phyloP scores from a whole-genome alignment of 768 basidiomycete genomes.

The Hygrophoropsis aurantiaca region DNA sequence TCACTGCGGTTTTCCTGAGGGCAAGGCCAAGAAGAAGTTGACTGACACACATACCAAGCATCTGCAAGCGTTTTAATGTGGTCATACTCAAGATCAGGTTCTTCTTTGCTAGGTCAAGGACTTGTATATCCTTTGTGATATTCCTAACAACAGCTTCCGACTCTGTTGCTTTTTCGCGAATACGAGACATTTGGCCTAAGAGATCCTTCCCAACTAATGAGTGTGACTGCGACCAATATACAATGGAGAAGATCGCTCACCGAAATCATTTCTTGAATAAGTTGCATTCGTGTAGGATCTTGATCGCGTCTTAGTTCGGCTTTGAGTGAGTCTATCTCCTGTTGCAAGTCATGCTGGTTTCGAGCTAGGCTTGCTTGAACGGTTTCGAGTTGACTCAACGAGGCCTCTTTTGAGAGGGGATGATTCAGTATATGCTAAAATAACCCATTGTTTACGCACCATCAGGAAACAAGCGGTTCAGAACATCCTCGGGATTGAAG shows the following conservation, averaged over 20 bases:
- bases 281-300: conserved; percentile 84
- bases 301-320: conserved; percentile 72
- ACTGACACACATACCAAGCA: conserved; percentile 69
- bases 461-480: conserved; percentile 72
- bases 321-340: conserved; percentile 69
- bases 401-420: conserved; percentile 64
- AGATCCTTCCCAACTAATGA: conserved; percentile 61
- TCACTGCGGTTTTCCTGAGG: conserved; percentile 49
- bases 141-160: conserved; percentile 94
- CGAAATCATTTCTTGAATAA: conserved; percentile 95
- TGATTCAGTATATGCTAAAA: conserved; percentile 3
- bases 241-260: conserved; percentile 42
- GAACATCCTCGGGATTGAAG: conserved; percentile 54
- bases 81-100: conserved; percentile 91
- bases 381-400: conserved; percentile 67
- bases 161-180: conserved; percentile 95
- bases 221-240: conserved; percentile 4
- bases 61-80: conserved; percentile 84
- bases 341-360: conserved; percentile 67
- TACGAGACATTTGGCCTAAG: conserved; percentile 92
- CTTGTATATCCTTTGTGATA: conserved; percentile 96
- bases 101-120: conserved; percentile 89
- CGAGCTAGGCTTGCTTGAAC: conserved; percentile 69
- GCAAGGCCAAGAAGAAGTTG: background rate
- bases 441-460: conserved; percentile 45